These are phyloP conservation scores for Thielaviopsis ethacetica DNA, from an alignment of 2,329 filamentous ascomycete genomes.

Conservation along the genomic window DNA sequence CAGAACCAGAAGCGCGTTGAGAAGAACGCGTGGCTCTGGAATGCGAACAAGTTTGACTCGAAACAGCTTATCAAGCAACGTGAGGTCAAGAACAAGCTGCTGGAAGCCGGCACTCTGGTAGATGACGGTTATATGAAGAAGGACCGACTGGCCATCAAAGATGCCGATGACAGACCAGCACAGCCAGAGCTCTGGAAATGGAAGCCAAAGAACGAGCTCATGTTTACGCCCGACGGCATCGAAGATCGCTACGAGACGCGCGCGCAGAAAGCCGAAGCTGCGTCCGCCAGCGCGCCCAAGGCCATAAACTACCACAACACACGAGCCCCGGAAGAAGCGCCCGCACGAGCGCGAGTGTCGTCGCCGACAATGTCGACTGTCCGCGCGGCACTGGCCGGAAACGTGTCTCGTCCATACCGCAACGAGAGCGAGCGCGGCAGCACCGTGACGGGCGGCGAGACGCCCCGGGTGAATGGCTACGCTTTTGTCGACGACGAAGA, in stretches of 20 bases:
- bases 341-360: constrained; percentile 33
- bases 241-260: constrained; percentile 45
- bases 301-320: constrained; percentile 72
- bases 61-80: constrained; percentile 60
- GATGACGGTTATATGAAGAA: constrained; percentile 39
- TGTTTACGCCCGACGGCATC: constrained; percentile 61
- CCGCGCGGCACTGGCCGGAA: constrained; percentile 67
- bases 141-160: constrained; percentile 46
- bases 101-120: constrained; percentile 27
- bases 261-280: constrained; percentile 49
- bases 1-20: constrained; percentile 73
- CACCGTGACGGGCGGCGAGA: constrained; percentile 39
- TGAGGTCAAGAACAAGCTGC: constrained; percentile 38
- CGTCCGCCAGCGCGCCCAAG: constrained; percentile 61
- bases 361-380: constrained; percentile 77
- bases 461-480: constrained; percentile 83
- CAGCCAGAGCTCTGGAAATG: constrained; percentile 62
- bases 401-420: constrained; percentile 42
- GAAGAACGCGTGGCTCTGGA: constrained; percentile 81
- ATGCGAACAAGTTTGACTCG: constrained; percentile 70
- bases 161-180: constrained; percentile 54
- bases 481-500: constrained; percentile 78
- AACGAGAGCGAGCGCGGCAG: constrained; percentile 32
- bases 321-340: constrained; percentile 26
- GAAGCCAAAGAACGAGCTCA: constrained; percentile 63